These are phyloP conservation scores for Botrytis fabae DNA, from an alignment of 2,329 filamentous ascomycete genomes.

Conservation along the genomic window DNA sequence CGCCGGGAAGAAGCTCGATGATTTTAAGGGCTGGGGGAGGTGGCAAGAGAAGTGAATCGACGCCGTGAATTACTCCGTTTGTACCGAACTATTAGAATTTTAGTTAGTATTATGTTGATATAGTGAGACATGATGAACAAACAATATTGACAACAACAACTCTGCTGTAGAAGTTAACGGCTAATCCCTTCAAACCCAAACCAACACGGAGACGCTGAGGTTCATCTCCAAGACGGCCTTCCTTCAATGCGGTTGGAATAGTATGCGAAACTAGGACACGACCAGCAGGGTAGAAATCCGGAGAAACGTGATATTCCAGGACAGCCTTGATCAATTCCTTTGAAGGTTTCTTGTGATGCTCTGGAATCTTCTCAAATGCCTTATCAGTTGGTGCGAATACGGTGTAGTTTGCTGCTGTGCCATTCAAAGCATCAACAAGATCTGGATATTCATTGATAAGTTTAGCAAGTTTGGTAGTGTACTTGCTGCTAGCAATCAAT, in stretches of 20 bases:
- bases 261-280: conserved; percentile 71
- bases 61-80: conserved; percentile 79
- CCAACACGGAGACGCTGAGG: conserved; percentile 73
- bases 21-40: conserved; percentile 66
- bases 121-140: conserved; percentile 38
- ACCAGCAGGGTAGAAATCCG: conserved; percentile 64
- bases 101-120: conserved; percentile 9
- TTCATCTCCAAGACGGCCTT: conserved; percentile 59
- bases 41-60: conserved; percentile 74
- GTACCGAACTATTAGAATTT: conserved; percentile 56
- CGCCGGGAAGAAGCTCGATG: conserved; percentile 62
- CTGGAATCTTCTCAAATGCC: conserved; percentile 66
- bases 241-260: conserved; percentile 66
- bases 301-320: conserved; percentile 73
- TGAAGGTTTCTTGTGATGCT: conserved; percentile 58
- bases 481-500: conserved; percentile 71
- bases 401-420: conserved; percentile 72
- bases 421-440: conserved; percentile 72
- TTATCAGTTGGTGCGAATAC: conserved; percentile 77
- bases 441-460: conserved; percentile 73
- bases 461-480: conserved; percentile 74
- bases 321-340: conserved; percentile 70
- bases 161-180: conserved; percentile 75
- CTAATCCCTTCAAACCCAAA: conserved; percentile 61
- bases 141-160: conserved; percentile 71